Conservation (phyloP, 495 filamentous ascomycete species). For the Trichoderma erinaceum region DNA sequence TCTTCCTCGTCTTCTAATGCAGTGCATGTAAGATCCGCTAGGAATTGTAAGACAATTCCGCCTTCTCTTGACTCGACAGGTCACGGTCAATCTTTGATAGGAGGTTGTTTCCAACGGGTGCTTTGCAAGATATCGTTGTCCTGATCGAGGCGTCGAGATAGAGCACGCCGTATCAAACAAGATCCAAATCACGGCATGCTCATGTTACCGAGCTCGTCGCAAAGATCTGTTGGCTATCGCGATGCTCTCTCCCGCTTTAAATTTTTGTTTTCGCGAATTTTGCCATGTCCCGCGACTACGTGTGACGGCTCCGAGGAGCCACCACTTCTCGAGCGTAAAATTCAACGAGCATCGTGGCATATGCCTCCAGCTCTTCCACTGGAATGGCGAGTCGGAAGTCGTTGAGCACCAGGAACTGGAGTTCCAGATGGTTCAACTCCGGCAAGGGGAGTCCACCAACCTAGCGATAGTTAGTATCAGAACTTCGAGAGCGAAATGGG, state of each 20-base stretch:
- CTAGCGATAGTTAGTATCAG: conserved; percentile 37
- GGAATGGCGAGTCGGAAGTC: conserved; percentile 93
- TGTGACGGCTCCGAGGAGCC: conserved; percentile 25
- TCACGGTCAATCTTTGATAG: neutral
- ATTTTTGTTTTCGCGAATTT: neutral
- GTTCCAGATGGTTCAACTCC: conserved; percentile 93
- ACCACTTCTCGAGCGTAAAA: conserved; percentile 94
- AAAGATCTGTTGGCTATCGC: neutral
- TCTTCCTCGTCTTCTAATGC: neutral
- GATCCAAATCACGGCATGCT: neutral
- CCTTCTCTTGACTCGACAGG: neutral
- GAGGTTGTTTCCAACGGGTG: neutral
- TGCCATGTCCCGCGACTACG: neutral
- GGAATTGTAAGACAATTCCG: neutral
- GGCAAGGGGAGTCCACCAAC: conserved; percentile 94
- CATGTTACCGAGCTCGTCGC: neutral
- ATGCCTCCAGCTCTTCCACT: conserved; percentile 92
- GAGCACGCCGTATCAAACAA: neutral
- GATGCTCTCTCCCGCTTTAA: neutral
- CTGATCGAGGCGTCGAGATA: neutral
- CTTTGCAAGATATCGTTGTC: neutral
- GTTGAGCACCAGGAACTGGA: conserved; percentile 94
- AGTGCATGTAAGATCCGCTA: neutral
- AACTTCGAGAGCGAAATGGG: neutral
- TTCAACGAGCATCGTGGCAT: conserved; percentile 97